phyloP scores from a whole-genome alignment of 2,329 filamentous ascomycete genomes.

The Metarhizium humberi region DNA sequence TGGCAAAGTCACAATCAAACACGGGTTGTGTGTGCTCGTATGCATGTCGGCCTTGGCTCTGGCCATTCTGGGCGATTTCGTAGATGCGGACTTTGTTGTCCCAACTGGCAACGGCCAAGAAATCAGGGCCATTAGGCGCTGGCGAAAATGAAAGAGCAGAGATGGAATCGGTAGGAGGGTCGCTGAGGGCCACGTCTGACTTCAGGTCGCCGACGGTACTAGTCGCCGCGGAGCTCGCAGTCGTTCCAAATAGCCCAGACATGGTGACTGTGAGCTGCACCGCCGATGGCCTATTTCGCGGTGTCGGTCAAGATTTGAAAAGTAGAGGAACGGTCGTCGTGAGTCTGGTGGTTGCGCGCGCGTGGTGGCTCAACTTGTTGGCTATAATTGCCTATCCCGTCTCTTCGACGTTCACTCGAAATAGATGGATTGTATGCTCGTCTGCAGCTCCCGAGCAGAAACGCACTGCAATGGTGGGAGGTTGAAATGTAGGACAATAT shows the following conservation, averaged over 20 bases:
- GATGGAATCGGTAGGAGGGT: slow-evolving; percentile 80
- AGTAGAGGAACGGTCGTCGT: neutral
- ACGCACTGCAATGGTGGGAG: neutral
- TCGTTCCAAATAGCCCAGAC: slow-evolving; percentile 52
- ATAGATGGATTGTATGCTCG: neutral
- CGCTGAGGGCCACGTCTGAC: slow-evolving; percentile 71
- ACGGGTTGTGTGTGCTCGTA: slow-evolving; percentile 84
- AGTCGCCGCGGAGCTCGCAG: slow-evolving; percentile 43
- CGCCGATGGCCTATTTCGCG: neutral
- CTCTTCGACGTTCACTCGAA: neutral
- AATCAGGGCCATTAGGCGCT: slow-evolving; percentile 48
- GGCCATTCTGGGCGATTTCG: slow-evolving; percentile 69
- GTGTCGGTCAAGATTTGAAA: slow-evolving; percentile 4
- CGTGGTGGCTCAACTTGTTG: neutral
- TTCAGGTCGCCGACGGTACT: slow-evolving; percentile 85
- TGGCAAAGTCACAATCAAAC: slow-evolving; percentile 77
- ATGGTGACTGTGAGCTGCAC: slow-evolving; percentile 32
- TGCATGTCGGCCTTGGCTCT: slow-evolving; percentile 74
- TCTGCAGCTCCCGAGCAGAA: neutral
- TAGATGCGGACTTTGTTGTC: slow-evolving; percentile 98
- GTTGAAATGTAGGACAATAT: neutral
- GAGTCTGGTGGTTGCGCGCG: neutral
- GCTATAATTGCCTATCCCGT: neutral
- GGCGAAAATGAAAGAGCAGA: slow-evolving; percentile 80
- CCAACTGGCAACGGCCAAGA: slow-evolving; percentile 88